These are phyloP conservation scores for Xylaria sp. DNA, from an alignment of 2,329 filamentous ascomycete genomes.

Conservation along the genomic window DNA sequence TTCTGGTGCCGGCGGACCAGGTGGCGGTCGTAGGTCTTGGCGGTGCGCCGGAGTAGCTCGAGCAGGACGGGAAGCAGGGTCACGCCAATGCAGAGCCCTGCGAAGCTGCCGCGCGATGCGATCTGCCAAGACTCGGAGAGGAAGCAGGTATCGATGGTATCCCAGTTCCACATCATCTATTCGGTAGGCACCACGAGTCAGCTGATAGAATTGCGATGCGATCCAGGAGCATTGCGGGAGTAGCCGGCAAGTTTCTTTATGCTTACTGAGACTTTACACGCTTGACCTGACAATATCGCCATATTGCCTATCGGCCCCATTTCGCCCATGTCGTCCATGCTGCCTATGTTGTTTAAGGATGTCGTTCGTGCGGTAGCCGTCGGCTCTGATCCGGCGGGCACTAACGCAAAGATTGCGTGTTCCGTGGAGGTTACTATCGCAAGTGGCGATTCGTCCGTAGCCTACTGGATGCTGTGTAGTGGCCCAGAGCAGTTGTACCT, in stretches of 20 bases:
- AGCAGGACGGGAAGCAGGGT: constrained; percentile 73
- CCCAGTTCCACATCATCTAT: constrained; percentile 85
- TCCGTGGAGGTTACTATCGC: constrained; percentile 4
- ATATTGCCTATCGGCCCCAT: constrained; percentile 11
- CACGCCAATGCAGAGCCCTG: constrained; percentile 77
- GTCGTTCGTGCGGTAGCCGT: constrained; percentile 8
- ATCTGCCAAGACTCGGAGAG: constrained; percentile 73
- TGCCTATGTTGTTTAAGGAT: too few species aligned
- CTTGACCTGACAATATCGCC: constrained; percentile 12
- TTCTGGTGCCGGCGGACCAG: constrained; percentile 51
- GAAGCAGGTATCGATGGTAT: constrained; percentile 74
- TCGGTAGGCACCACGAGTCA: not conserved
- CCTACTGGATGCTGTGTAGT: not conserved
- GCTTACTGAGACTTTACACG: constrained; percentile 33
- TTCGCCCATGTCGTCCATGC: not conserved
- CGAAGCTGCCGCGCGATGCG: constrained; percentile 70
- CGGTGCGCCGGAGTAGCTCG: constrained; percentile 70
- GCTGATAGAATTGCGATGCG: not conserved
- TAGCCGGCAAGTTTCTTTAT: not conserved
- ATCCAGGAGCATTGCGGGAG: not conserved
- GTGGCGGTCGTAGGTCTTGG: constrained; percentile 72
- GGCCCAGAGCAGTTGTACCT: too few species aligned
- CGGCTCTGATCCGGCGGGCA: constrained; percentile 3
- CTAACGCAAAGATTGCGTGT: constrained; percentile 9
- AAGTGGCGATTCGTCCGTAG: constrained; percentile 19